Evolutionary conservation across 257 asterid species (phyloP).

Genomic region (Rubia yunnanensis): DNA sequence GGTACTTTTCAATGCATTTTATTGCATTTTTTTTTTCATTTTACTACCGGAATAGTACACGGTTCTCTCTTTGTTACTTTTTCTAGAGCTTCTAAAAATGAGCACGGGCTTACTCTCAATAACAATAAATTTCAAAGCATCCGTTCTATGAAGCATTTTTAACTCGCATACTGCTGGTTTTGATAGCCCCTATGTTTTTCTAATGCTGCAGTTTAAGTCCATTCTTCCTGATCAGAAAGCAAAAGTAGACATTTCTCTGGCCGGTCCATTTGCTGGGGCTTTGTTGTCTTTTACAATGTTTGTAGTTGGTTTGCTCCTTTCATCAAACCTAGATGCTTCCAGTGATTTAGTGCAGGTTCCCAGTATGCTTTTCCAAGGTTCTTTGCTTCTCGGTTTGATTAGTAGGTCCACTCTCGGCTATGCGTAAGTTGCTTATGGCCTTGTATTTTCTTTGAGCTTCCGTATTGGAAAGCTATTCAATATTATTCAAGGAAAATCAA

Average conservation of each 20-base stretch:
- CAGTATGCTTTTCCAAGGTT: slow-evolving; percentile 90
- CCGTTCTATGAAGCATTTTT: not conserved
- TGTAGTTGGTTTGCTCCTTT: slow-evolving; percentile 67
- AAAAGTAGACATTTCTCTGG: slow-evolving; percentile 76
- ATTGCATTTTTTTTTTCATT: not conserved
- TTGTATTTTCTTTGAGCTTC: not conserved
- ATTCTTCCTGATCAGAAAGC: slow-evolving; percentile 94
- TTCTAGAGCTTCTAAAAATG: not conserved
- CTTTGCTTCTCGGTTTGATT: slow-evolving; percentile 91
- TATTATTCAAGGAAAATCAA: not conserved
- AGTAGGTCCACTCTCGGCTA: slow-evolving; percentile 80
- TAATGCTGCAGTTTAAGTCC: slow-evolving; percentile 73
- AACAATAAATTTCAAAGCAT: not conserved
- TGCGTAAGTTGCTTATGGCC: slow-evolving; percentile 38
- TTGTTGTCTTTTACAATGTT: slow-evolving; percentile 80
- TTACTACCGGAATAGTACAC: not conserved
- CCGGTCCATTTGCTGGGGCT: slow-evolving; percentile 91
- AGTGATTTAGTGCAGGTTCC: slow-evolving; percentile 93
- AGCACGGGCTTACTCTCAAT: not conserved
- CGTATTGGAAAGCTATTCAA: not conserved
- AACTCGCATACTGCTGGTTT: not conserved
- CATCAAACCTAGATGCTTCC: slow-evolving; percentile 63
- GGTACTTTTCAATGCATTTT: not conserved
- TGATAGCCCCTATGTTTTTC: slow-evolving; percentile 2
- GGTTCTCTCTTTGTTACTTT: not conserved